These are phyloP conservation scores for Cladosporium oxysporum DNA, from an alignment of 2,329 filamentous ascomycete species.

Conservation along the genomic window DNA sequence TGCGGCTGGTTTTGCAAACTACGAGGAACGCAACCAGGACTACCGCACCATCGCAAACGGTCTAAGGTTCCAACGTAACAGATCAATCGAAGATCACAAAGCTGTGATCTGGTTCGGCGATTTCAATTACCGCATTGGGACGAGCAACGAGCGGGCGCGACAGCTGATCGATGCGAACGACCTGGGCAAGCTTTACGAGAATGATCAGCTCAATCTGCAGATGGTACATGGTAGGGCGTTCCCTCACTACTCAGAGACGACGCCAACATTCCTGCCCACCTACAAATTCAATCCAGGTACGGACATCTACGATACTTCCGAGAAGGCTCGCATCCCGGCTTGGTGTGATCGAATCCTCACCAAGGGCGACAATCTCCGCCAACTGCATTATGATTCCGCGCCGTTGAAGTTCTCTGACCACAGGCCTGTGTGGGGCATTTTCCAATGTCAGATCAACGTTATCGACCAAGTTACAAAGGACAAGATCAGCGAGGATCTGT, in stretches of 20 bases:
- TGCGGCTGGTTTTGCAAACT: constrained; percentile 93
- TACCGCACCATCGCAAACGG: constrained; percentile 87
- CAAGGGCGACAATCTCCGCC: constrained; percentile 79
- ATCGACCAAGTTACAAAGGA: constrained; percentile 75
- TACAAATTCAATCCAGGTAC: constrained; percentile 93
- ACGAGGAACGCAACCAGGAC: constrained; percentile 92
- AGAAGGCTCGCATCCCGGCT: constrained; percentile 91
- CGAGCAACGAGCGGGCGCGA: constrained; percentile 75
- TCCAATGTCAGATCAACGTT: constrained; percentile 79
- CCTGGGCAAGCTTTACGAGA: constrained; percentile 79
- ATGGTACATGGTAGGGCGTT: constrained; percentile 93
- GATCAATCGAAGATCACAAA: constrained; percentile 88
- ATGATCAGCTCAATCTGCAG: constrained; percentile 93
- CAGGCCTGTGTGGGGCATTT: constrained; percentile 88
- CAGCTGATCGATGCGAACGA: constrained; percentile 71
- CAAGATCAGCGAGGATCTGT: constrained; percentile 71
- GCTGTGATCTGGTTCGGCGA: constrained; percentile 94
- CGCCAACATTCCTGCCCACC: constrained; percentile 85
- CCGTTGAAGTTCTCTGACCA: constrained; percentile 91
- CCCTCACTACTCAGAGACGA: constrained; percentile 85
- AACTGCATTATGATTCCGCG: constrained; percentile 79
- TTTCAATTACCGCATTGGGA: constrained; percentile 95
- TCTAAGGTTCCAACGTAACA: constrained; percentile 85
- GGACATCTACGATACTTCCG: constrained; percentile 89
- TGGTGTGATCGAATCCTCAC: constrained; percentile 95